Evolutionary conservation across 306 rosid genomes (phyloP).

Genomic region (Quercus ilex): DNA sequence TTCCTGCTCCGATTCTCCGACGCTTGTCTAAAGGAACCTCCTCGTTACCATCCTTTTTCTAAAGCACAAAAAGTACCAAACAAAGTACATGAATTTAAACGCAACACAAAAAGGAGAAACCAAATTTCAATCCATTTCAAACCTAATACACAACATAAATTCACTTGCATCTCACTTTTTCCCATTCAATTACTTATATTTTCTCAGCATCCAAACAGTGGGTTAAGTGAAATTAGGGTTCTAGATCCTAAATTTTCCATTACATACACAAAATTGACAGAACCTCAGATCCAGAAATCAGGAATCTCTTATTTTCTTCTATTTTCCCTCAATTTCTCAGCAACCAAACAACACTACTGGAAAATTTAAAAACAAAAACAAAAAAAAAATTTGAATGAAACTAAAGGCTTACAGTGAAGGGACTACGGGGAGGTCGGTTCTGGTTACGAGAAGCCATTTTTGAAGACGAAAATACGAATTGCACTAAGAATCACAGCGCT

Average conservation of each 20-base stretch:
- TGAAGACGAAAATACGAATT: neutral
- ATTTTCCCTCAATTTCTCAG: neutral
- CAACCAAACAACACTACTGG: neutral
- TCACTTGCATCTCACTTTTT: neutral
- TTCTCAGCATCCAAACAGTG: neutral
- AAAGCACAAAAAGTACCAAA: neutral
- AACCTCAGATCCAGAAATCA: neutral
- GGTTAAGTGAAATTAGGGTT: neutral
- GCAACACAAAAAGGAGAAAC: neutral
- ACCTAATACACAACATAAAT: neutral
- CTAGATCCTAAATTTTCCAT: neutral
- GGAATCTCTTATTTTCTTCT: neutral
- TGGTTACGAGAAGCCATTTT: slow-evolving; percentile 80
- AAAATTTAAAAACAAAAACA: neutral
- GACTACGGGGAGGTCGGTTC: slow-evolving; percentile 79
- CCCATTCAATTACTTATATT: neutral
- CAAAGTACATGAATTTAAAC: neutral
- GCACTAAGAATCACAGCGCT: neutral
- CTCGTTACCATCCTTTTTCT: slow-evolving; percentile 59
- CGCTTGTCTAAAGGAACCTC: slow-evolving; percentile 58
- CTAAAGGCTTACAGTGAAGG: slow-evolving; percentile 44
- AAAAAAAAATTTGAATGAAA: neutral
- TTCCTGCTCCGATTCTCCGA: slow-evolving; percentile 54
- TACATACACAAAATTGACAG: neutral
- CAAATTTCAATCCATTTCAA: neutral